These are phyloP conservation scores for Prunus kanzakura DNA, from an alignment of 306 rosid species.

Conservation along the genomic window DNA sequence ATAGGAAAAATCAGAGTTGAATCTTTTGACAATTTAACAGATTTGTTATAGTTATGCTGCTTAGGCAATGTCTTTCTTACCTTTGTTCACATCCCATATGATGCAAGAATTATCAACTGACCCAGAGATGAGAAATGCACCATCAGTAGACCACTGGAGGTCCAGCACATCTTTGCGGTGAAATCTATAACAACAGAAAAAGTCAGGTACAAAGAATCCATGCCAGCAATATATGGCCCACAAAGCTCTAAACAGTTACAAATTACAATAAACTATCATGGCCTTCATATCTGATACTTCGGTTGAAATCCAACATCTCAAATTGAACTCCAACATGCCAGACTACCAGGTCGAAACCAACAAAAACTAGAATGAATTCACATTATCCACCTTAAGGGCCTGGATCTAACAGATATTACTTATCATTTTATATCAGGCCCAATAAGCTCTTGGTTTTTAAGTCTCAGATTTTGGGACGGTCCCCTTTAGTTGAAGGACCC, in stretches of 20 bases:
- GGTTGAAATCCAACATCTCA: not conserved
- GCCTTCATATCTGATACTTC: not conserved
- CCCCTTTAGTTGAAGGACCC: no score
- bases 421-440: not conserved
- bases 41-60: not conserved
- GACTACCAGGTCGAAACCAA: not conserved
- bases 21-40: slow-evolving; percentile 15
- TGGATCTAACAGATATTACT: not conserved
- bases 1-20: slow-evolving; percentile 12
- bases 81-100: slow-evolving; percentile 90
- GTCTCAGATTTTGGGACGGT: no score
- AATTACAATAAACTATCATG: not conserved
- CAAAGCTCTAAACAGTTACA: not conserved
- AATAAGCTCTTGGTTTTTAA: no score
- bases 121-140: slow-evolving; percentile 69
- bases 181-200: slow-evolving; percentile 52
- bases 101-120: slow-evolving; percentile 94
- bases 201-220: slow-evolving; percentile 2
- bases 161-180: slow-evolving; percentile 90
- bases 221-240: slow-evolving; percentile 1
- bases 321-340: not conserved
- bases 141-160: slow-evolving; percentile 84
- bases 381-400: not conserved
- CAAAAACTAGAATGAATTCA: not conserved
- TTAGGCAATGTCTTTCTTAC: slow-evolving; percentile 31